Evolutionary conservation across 495 filamentous ascomycete genomes (phyloP), one percentile per base, ranked within the genome.

Genomic region (Copromyces sp.): DNA sequence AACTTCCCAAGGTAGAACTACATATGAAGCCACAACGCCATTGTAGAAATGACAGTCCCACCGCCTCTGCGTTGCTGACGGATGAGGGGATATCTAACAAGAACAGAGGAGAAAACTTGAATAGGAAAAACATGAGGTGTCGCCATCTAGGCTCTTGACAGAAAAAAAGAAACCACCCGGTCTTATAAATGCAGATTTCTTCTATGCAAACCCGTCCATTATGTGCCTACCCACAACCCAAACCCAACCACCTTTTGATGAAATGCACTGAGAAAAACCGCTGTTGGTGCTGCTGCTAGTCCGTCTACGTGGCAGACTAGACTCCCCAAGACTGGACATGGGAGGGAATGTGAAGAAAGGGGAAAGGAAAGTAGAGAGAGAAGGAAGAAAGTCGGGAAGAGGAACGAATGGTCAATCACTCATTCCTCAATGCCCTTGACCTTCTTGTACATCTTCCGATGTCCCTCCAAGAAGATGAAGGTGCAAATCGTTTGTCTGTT

Each of bases 401-500:
- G 53, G 24, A 16, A 9, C 24, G 7, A 32, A 32, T 32, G 53
- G 16, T 6, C 1, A 61, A 32, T 6, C 1, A 61, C 53, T 61
- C 69, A 74, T 9, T 80, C 74, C 39, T 85, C 84, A n/a, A 86
- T 74, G 24, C 83, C 86, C 74, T 83, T 85, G 71, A 86, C 65
- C 72, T 83, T 81, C 74, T 84, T 83, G 79, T 88, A 93, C 32
- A 87, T 75, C 80, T 90, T 91, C 84, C 94, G 93, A 79, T 95
- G 93, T 75, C 96, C 91, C 80, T 99, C 95, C 77, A 99, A 84
- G 82, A 98, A 98, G 73, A 99, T 78, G 76, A 99, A 98, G 11
- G 96, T 98, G 73, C 92, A 90, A 78, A 98, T 93, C 3, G 95
- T 99, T 85, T 99, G 95, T 35, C 83, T 84, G 68, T 29, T 14